A percentile compares a stretch with the other conserved stretches of the same genome.
These are phyloP conservation scores for Coleophoma cylindrospora DNA, from an alignment of 2,329 filamentous ascomycete species.

Conservation along the genomic window DNA sequence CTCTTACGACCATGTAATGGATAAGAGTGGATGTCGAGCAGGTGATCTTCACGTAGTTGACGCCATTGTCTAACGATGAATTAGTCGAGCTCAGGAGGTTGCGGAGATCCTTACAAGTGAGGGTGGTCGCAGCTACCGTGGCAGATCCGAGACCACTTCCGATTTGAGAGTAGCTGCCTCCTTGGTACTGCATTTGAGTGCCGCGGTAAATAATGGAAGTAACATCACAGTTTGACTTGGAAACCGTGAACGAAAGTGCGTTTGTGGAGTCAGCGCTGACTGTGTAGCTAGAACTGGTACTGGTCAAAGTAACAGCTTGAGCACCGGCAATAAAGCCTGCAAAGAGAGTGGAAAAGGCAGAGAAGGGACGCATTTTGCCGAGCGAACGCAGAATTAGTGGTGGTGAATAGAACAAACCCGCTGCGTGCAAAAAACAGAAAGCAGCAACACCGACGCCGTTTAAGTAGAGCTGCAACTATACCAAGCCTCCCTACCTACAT, in stretches of 20 bases:
- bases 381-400: no score
- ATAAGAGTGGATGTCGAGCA: slow-evolving; percentile 55
- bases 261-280: slow-evolving; percentile 34
- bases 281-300: neutral
- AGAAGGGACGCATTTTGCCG: no score
- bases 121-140: slow-evolving; percentile 36
- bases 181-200: slow-evolving; percentile 50
- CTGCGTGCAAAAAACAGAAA: no score
- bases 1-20: slow-evolving; percentile 57
- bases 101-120: neutral
- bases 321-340: neutral
- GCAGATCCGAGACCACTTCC: slow-evolving; percentile 51
- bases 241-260: slow-evolving; percentile 44
- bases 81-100: no score
- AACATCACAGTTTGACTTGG: slow-evolving; percentile 53
- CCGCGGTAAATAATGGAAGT: slow-evolving; percentile 56
- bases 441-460: no score
- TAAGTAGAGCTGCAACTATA: no score
- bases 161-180: slow-evolving; percentile 45
- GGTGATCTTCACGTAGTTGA: slow-evolving; percentile 52
- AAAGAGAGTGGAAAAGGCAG: no score
- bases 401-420: no score
- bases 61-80: neutral
- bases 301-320: neutral
- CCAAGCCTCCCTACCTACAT: no score